Evolutionary conservation across 371 early-diverging fungal species (phyloP).

Genomic region (Apophysomyces variabilis): DNA sequence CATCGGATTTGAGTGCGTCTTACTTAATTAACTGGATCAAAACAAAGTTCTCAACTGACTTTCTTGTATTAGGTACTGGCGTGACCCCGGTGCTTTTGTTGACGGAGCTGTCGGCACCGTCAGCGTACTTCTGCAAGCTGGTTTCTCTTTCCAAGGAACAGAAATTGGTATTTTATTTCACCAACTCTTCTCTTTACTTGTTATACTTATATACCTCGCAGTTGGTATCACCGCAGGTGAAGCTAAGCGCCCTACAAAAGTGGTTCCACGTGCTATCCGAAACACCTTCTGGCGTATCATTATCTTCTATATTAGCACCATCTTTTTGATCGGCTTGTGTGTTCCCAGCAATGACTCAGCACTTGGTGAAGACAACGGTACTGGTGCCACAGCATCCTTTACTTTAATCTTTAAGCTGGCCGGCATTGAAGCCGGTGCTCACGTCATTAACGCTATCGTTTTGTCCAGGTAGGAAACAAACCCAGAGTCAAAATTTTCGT

Average conservation of each 20-base stretch:
- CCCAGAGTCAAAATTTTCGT: background rate
- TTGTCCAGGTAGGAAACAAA: constrained; percentile 36
- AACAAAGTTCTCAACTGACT: background rate
- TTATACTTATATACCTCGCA: constrained; percentile 18
- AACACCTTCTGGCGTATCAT: constrained; percentile 79
- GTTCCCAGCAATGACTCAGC: constrained; percentile 59
- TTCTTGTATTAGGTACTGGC: constrained; percentile 64
- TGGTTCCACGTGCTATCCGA: constrained; percentile 72
- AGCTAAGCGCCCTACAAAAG: constrained; percentile 70
- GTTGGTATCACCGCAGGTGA: constrained; percentile 80
- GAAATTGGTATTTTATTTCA: constrained; percentile 55
- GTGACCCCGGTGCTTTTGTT: constrained; percentile 75
- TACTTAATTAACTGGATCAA: background rate
- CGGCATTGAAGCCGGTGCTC: constrained; percentile 65
- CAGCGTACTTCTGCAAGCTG: constrained; percentile 73
- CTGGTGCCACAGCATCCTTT: constrained; percentile 67
- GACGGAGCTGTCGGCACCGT: constrained; percentile 73
- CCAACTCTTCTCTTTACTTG: background rate
- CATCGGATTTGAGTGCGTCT: constrained; percentile 53
- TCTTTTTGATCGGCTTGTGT: constrained; percentile 72
- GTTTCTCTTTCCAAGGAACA: constrained; percentile 87
- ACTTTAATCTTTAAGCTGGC: constrained; percentile 68
- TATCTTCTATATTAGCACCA: constrained; percentile 67
- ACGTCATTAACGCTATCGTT: constrained; percentile 74
- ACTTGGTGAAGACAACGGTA: constrained; percentile 48